Evolutionary conservation across 1,284 basidiomycete species (phyloP).

Genomic region (Ceratorhiza oryzae-sativae): DNA sequence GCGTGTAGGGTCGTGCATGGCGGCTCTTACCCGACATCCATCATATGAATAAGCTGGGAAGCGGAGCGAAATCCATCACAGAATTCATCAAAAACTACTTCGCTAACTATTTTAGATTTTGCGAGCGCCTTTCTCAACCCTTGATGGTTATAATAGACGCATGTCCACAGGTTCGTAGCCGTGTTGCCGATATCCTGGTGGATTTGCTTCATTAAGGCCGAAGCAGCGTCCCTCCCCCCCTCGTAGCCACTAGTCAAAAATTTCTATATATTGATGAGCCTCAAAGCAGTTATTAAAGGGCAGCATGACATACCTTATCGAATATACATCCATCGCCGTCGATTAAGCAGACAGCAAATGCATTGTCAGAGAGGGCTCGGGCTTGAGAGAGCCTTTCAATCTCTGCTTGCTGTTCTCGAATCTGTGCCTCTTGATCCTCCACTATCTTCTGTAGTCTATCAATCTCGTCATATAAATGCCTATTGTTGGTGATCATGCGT

Average conservation of each 20-base stretch:
- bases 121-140: conserved; percentile 29
- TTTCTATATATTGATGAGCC: conserved; percentile 17
- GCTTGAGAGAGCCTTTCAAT: conserved; percentile 26
- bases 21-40: conserved; percentile 32
- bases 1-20: neutral
- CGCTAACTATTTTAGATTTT: conserved; percentile 7
- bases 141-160: conserved; percentile 35
- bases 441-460: neutral
- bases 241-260: conserved; percentile 30
- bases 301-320: conserved; percentile 17
- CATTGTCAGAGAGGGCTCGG: neutral
- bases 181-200: conserved; percentile 29
- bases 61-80: conserved; percentile 36
- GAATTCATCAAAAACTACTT: conserved; percentile 25
- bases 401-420: conserved; percentile 2
- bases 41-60: conserved; percentile 37
- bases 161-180: conserved; percentile 25
- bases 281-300: neutral
- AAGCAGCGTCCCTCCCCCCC: conserved; percentile 28
- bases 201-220: conserved; percentile 32
- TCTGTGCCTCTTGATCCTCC: neutral
- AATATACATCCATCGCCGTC: conserved; percentile 35
- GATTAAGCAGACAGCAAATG: conserved; percentile 28
- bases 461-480: conserved; percentile 7
- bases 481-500: neutral